Evolutionary conservation across 768 basidiomycete species (phyloP).

Genomic region (Boletus rufocinnamomeus): DNA sequence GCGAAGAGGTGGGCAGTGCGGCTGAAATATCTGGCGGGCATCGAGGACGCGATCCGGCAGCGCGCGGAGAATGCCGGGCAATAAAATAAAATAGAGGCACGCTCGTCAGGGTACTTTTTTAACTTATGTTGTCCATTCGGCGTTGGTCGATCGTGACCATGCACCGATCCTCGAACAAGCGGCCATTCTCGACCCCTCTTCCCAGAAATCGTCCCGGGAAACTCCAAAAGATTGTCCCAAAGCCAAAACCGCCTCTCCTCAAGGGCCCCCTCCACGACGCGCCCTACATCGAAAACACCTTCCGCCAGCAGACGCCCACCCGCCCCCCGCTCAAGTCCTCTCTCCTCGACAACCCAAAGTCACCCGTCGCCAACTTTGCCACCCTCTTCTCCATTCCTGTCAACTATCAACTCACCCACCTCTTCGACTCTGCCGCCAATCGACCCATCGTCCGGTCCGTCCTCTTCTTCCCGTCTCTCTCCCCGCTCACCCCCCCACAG

Average conservation of each 20-base stretch:
- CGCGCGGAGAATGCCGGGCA: conserved; percentile 27
- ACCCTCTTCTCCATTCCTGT: conserved; percentile 13
- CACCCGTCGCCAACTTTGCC: conserved; percentile 48
- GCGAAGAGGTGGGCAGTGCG: conserved; percentile 64
- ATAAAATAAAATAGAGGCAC: neutral
- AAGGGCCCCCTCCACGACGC: conserved; percentile 41
- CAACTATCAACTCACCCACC: conserved; percentile 17
- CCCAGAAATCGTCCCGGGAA: neutral
- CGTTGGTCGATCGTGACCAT: neutral
- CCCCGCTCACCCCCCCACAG: conserved; percentile 17
- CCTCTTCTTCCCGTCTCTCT: neutral
- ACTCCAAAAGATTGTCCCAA: neutral
- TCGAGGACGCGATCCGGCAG: conserved; percentile 40
- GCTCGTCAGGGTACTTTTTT: too few relatives aligned
- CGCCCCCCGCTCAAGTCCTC: conserved; percentile 29
- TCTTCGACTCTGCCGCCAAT: conserved; percentile 16
- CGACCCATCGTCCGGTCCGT: conserved; percentile 27
- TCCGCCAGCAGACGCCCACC: conserved; percentile 15
- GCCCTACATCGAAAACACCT: conserved; percentile 32
- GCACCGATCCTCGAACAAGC: conserved; percentile 17
- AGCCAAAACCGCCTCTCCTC: neutral
- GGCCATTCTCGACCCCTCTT: conserved; percentile 1
- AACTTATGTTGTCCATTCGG: neutral
- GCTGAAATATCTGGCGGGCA: conserved; percentile 72
- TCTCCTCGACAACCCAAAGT: conserved; percentile 51